Percentiles rank a stretch among this genome's conserved stretches.
Evolutionary conservation across 1,284 basidiomycete species (phyloP).

Genomic region (Entoloma clypeatum): DNA sequence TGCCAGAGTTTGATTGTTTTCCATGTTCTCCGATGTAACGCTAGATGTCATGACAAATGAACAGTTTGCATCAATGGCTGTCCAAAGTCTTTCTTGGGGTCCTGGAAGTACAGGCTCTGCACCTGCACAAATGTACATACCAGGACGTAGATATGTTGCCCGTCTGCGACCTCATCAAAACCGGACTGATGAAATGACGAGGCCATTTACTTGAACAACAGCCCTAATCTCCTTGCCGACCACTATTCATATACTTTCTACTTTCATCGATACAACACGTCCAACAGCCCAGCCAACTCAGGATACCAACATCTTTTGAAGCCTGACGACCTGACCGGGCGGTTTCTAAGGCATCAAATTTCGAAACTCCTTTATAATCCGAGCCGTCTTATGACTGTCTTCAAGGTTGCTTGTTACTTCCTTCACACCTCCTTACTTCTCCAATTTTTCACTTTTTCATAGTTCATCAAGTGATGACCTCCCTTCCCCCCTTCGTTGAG

Average conservation of each 20-base stretch:
- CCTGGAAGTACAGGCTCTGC: too few species aligned
- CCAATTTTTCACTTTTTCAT: constrained; percentile 29
- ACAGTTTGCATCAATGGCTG: too few species aligned
- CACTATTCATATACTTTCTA: constrained; percentile 34
- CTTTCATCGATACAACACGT: constrained; percentile 35
- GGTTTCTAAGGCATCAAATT: constrained; percentile 43
- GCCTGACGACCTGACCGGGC: constrained; percentile 49
- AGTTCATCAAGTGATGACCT: constrained; percentile 45
- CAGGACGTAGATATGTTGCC: too few species aligned
- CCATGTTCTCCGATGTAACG: too few species aligned
- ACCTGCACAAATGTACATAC: too few species aligned
- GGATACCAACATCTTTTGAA: constrained; percentile 45
- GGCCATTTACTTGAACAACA: constrained; percentile 22
- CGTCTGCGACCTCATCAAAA: constrained; percentile 20
- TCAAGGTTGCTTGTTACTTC: constrained; percentile 35
- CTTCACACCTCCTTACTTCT: constrained; percentile 31
- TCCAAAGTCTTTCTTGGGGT: too few species aligned
- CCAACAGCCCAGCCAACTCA: constrained; percentile 31
- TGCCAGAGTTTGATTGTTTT: too few species aligned
- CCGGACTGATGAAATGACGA: constrained; percentile 10
- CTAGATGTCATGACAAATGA: too few species aligned
- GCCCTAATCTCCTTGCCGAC: constrained; percentile 49
- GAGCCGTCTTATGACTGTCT: constrained; percentile 21
- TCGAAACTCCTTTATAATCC: constrained; percentile 35
- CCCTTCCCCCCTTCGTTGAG: constrained; percentile 79